phyloP scores from a whole-genome alignment of 106 monocot genomes.

The Cymbidium sinense region DNA sequence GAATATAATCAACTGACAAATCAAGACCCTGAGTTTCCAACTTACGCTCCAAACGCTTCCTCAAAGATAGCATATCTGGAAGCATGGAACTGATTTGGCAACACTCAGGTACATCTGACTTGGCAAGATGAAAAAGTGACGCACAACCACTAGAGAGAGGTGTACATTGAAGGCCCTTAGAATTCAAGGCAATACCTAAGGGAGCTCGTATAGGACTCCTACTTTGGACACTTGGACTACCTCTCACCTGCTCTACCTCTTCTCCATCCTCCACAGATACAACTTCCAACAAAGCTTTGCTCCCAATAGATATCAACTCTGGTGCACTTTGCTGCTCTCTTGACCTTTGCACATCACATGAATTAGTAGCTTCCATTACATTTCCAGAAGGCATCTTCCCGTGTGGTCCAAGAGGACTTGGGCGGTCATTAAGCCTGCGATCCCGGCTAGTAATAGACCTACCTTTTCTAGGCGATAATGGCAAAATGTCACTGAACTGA shows the following conservation, averaged over 20 bases:
- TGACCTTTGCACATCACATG: slow-evolving; percentile 47
- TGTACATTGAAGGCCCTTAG: slow-evolving; percentile 15
- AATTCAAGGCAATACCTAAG: slow-evolving; percentile 41
- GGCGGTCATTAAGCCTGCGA: slow-evolving; percentile 38
- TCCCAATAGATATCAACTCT: slow-evolving; percentile 60
- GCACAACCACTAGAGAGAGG: background rate
- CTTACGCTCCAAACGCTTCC: slow-evolving; percentile 31
- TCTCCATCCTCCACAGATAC: slow-evolving; percentile 89
- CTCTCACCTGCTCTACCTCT: slow-evolving; percentile 83
- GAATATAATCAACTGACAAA: slow-evolving; percentile 38
- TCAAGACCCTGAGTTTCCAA: slow-evolving; percentile 40
- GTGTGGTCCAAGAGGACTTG: slow-evolving; percentile 46
- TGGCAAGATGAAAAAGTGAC: slow-evolving; percentile 6
- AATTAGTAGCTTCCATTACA: slow-evolving; percentile 40
- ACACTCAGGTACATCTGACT: slow-evolving; percentile 11
- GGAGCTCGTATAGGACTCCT: slow-evolving; percentile 81
- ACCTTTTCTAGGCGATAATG: slow-evolving; percentile 27
- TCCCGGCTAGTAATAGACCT: slow-evolving; percentile 37
- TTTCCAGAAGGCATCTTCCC: slow-evolving; percentile 34
- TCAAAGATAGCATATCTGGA: slow-evolving; percentile 44
- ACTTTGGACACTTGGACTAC: slow-evolving; percentile 80
- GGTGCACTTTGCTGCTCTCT: slow-evolving; percentile 34
- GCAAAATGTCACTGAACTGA: slow-evolving; percentile 18
- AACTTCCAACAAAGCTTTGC: slow-evolving; percentile 64
- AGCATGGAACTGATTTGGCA: slow-evolving; percentile 32